Evolutionary conservation across 1,284 basidiomycete genomes (phyloP), one percentile per base, ranked within the genome.

Genomic region (Ustilago hordei): DNA sequence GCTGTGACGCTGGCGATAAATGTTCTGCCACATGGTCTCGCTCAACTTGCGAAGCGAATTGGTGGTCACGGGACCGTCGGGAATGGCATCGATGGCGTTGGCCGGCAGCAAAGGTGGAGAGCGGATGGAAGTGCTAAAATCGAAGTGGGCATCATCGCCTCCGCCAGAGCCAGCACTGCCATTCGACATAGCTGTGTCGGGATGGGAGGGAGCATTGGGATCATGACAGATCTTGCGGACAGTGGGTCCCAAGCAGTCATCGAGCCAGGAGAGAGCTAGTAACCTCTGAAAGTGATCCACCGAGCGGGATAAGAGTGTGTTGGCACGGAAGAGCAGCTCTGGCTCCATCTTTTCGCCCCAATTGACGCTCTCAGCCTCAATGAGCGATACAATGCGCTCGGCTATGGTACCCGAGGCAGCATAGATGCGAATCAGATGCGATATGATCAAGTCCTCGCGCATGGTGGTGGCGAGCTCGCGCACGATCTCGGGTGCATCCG

Each of bases 241-340:
- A 15, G 69, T 74, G 0, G 61, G 53, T 12, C 81, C 81, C 7
- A 83, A 64, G 56, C 78, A 82, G n/a, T 62, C 67, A 7, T 79
- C 77, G 0, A 83, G 67, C 81, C 81, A 83, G 6, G 73, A 64
- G 1, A 61, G 54, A 19, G 80, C 78, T 31, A 73, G 76, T 15
- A 76, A 58, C 15, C 81, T 60, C 60, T 83, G 81, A 38, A 75
- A 81, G 43, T 79, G 74, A 31, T 83, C 81, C 19, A 83, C 61
- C 8, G 78, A 78, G 13, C 81, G 70, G n/a, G 76, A 79, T 9
- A 83, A 62, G 8, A 79, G 67, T 28, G 81, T 79, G 64, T 83
- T 82, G 58, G 78, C 79, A 55, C 81, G 69, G 73, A 83, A 83
- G 43, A 83, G 76, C 35, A 83, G 61, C 65, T 80, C 75, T 9